Evolutionary conservation across 306 rosid genomes (phyloP), one percentile per base, ranked within the genome.

Genomic region (Hippophae gyantsensis): DNA sequence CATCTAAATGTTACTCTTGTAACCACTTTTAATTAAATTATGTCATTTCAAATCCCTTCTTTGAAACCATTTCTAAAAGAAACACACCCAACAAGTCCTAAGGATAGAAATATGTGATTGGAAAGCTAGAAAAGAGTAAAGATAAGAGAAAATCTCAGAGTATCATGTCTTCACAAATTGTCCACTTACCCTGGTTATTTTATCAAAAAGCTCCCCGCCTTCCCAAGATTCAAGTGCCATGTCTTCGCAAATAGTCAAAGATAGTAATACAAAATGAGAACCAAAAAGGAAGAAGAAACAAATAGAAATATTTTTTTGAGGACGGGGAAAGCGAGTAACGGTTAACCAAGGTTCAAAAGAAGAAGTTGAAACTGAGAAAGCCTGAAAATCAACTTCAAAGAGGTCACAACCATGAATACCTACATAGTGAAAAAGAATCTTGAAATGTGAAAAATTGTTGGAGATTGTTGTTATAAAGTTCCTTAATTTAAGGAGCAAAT

Each of bases 151-250:
- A 64, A 60, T 42, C 64, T 63, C 58, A 63, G 48, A 61, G 54
- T 25, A 71, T 62, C 53, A 18, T 12, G 45, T 26, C 46, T 52
- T 40, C 45, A 45, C 38, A 54, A 27, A 65, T 51, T 14, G 50
- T 53, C 64, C 66, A 74, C 96, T 83, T 81, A 93, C 99, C 94
- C 97, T 86, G 69, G 85, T 84, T 77, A 93, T 93, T 78, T 89
- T 97, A 74, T 93, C 99, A 80, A 93, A 93, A 69, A 93, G 99
- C 57, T 93, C 99, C 72, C 99, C 99, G 44, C 99, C 99, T 84
- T 93, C 99, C 67, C 99, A 93, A 68, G 99, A 93, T 69, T 93
- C 99, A 72, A 93, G 90, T 60, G 97, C 99, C 99, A 93, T 93
- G 70, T 93, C 99, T 93, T 80, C 83, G 68, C 43, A 60, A 12